Base-by-base conservation (phyloP, 192 early-diverging fungal genomes). In the Phycomyces nitens region DNA sequence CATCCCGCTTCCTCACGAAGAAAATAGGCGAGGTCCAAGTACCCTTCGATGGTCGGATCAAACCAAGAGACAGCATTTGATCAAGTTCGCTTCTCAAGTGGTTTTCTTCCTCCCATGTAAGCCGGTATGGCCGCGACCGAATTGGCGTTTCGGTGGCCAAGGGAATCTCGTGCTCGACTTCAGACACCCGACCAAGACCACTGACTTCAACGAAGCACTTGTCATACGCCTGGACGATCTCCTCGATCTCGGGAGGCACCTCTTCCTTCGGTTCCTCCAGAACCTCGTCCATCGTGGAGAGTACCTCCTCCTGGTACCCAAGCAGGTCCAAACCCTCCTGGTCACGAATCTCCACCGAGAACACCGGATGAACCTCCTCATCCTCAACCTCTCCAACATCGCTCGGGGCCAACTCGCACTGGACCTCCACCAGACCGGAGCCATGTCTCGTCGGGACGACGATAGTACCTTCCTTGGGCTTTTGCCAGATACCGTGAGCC, bases 1-100 rank as follows among this genome's bases (percentile, higher is more conserved):
- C 70, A 56, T 76, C 70, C n/a, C 74, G 69, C 42, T 84, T 84
- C 22, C 29, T 22, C 0, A 80, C 78, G 41, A 82, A 59, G 3
- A 83, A 53, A n/a, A n/a, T n/a, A n/a, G n/a, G n/a, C n/a, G n/a
- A n/a, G n/a, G n/a, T n/a, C n/a, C n/a, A n/a, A n/a, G n/a, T n/a
- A n/a, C n/a, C n/a, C n/a, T n/a, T n/a, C n/a, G n/a, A n/a, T n/a
- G n/a, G n/a, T n/a, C n/a, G n/a, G n/a, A n/a, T n/a, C n/a, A n/a
- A n/a, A n/a, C n/a, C n/a, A n/a, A n/a, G n/a, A n/a, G n/a, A n/a
- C n/a, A n/a, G n/a, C n/a, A n/a, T n/a, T n/a, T n/a, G n/a, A n/a
- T n/a, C n/a, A n/a, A n/a, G n/a, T n/a, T 0, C 54, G n/a, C 38
- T n/a, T 56, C 38, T 29, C 5, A 56, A 38, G 14, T n/a, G 3